Conservation (phyloP, 2,329 filamentous ascomycete species). For the Fusarium sp. region DNA sequence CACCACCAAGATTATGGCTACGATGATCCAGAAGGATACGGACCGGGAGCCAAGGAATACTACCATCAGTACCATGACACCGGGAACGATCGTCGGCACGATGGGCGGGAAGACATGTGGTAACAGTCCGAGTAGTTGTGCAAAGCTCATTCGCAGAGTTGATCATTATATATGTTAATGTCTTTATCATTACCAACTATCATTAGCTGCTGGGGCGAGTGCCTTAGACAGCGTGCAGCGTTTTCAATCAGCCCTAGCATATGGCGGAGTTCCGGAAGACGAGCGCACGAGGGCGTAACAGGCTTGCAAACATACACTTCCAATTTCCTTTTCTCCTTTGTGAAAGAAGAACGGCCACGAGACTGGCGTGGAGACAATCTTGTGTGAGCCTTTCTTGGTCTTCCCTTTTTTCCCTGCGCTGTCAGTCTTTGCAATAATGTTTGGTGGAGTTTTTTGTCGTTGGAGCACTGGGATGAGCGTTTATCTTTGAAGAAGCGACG, state of each 20-base stretch:
- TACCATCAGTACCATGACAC: constrained; percentile 56
- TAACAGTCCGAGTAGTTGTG: constrained; percentile 45
- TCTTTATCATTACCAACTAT: constrained; percentile 36
- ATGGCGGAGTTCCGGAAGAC: constrained; percentile 52
- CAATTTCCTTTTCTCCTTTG: constrained; percentile 30
- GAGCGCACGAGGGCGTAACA: constrained; percentile 40
- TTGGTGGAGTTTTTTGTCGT: constrained; percentile 37
- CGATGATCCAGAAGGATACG: constrained; percentile 55
- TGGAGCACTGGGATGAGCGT: constrained; percentile 43
- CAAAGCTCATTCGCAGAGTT: constrained; percentile 26
- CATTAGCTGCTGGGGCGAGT: constrained; percentile 36
- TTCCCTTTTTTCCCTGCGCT: constrained; percentile 16
- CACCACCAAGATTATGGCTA: constrained; percentile 54
- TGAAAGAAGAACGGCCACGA: constrained; percentile 32
- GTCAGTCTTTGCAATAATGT: constrained; percentile 27
- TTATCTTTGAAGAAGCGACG: constrained; percentile 37
- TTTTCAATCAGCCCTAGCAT: constrained; percentile 50
- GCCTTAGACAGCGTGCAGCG: constrained; percentile 39
- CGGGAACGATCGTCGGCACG: constrained; percentile 50
- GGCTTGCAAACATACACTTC: constrained; percentile 37
- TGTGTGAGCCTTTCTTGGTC: constrained; percentile 21
- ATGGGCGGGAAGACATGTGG: constrained; percentile 60
- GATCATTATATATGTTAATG: constrained; percentile 42
- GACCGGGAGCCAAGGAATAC: constrained; percentile 57
- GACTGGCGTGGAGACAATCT: constrained; percentile 32